A percentile compares a stretch with the other conserved stretches of the same genome.
Conservation (phyloP, 2,329 filamentous ascomycete species). For the Alternaria ethzedia region DNA sequence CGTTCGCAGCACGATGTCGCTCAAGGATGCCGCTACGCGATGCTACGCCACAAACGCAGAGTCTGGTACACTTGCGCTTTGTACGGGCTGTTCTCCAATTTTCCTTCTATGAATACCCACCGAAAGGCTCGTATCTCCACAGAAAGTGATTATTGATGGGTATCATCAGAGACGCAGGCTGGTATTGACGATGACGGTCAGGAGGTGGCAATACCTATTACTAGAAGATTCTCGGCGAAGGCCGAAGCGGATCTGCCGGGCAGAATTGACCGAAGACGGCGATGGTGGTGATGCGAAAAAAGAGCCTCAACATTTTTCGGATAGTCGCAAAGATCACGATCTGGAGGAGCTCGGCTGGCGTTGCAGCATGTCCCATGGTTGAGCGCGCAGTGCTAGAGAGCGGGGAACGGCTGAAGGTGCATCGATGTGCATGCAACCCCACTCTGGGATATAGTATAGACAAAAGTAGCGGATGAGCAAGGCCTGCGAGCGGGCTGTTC, state of each 20-base stretch:
- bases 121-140: conserved; percentile 19
- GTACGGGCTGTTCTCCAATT: conserved; percentile 13
- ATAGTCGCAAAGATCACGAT: conserved; percentile 13
- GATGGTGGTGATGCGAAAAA: neutral
- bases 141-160: conserved; percentile 15
- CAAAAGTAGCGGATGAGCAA: neutral
- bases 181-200: conserved; percentile 15
- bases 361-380: conserved; percentile 12
- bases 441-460: conserved; percentile 1
- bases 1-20: conserved; percentile 24
- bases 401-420: conserved; percentile 19
- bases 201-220: conserved; percentile 27
- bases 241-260: conserved; percentile 1
- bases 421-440: conserved; percentile 14
- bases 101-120: conserved; percentile 26
- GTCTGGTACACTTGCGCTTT: conserved; percentile 4
- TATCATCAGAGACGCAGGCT: conserved; percentile 1
- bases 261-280: neutral
- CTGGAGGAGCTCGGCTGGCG: conserved; percentile 8
- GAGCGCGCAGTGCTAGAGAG: conserved; percentile 12
- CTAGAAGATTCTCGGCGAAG: conserved; percentile 14
- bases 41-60: conserved; percentile 23
- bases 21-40: conserved; percentile 20
- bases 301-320: conserved; percentile 16
- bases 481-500: neutral